These are phyloP conservation scores for Trichoderma koningiopsis DNA, from an alignment of 2,329 filamentous ascomycete genomes.

Conservation along the genomic window DNA sequence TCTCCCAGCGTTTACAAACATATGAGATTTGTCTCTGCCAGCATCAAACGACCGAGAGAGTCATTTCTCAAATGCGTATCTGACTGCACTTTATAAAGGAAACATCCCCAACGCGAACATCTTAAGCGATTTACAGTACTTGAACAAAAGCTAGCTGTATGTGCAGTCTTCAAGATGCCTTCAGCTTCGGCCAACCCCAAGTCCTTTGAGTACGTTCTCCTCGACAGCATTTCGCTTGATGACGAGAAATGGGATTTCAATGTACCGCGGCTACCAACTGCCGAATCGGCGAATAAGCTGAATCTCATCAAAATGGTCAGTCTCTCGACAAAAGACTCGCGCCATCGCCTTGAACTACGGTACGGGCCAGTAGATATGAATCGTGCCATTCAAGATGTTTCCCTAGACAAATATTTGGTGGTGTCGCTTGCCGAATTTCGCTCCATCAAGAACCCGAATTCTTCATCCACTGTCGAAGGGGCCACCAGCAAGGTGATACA, in stretches of 20 bases:
- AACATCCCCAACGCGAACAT: background rate
- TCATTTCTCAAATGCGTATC: background rate
- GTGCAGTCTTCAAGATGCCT: background rate
- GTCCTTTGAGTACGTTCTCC: slow-evolving; percentile 13
- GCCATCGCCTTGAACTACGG: slow-evolving; percentile 34
- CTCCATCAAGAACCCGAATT: slow-evolving; percentile 28
- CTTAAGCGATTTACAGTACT: background rate
- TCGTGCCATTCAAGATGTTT: slow-evolving; percentile 36
- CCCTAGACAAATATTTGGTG: slow-evolving; percentile 37
- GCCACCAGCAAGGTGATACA: slow-evolving; percentile 24
- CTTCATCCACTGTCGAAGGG: background rate
- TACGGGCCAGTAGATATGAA: slow-evolving; percentile 36
- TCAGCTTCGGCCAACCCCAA: background rate
- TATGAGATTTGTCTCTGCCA: background rate
- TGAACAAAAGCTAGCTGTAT: background rate
- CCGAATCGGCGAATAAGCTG: slow-evolving; percentile 13
- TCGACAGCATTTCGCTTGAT: slow-evolving; percentile 9
- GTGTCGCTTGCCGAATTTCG: slow-evolving; percentile 42
- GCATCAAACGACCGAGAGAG: background rate
- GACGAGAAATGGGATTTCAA: slow-evolving; percentile 21
- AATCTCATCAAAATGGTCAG: slow-evolving; percentile 22
- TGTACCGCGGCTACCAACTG: background rate
- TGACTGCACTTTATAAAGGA: background rate
- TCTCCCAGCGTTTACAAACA: background rate
- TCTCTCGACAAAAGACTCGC: slow-evolving; percentile 16